Evolutionary conservation across 768 basidiomycete species (phyloP).

Genomic region (Panaeolus cyanescens): DNA sequence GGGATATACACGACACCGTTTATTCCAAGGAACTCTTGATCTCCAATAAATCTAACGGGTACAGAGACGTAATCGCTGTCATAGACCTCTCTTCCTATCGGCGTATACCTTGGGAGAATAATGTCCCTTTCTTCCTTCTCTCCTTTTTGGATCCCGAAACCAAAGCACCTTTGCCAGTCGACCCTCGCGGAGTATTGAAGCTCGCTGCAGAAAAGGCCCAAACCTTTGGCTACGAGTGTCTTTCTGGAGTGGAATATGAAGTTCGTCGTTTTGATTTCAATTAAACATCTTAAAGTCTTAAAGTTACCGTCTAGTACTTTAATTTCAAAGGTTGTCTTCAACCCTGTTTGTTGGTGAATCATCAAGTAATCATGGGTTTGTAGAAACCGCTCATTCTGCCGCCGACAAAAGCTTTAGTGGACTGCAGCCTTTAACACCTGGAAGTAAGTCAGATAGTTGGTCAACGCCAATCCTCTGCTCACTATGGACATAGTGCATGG

Average conservation of each 20-base stretch:
- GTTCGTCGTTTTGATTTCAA: slow-evolving; percentile 38
- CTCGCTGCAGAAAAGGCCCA: slow-evolving; percentile 53
- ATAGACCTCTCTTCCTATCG: slow-evolving; percentile 90
- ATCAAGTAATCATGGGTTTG: slow-evolving; percentile 2
- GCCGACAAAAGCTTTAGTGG: slow-evolving; percentile 77
- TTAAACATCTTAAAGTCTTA: background rate
- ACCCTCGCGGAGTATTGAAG: slow-evolving; percentile 83
- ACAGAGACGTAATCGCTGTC: slow-evolving; percentile 81
- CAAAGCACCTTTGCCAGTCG: slow-evolving; percentile 71
- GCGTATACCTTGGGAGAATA: slow-evolving; percentile 88
- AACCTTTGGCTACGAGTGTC: slow-evolving; percentile 57
- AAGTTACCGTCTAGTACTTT: slow-evolving; percentile 60
- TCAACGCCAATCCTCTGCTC: background rate
- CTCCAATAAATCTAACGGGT: slow-evolving; percentile 91
- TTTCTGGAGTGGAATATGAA: slow-evolving; percentile 94
- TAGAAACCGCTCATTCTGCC: slow-evolving; percentile 79
- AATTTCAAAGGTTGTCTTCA: slow-evolving; percentile 75
- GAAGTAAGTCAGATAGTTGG: slow-evolving; percentile 61
- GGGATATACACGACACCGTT: slow-evolving; percentile 90
- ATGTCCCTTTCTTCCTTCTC: slow-evolving; percentile 92
- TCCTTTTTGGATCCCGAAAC: slow-evolving; percentile 91
- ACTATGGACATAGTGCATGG: slow-evolving; percentile 77
- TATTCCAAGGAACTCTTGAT: slow-evolving; percentile 87
- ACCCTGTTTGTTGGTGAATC: background rate
- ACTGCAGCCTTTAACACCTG: slow-evolving; percentile 83